phyloP scores from a whole-genome alignment of 2,329 filamentous ascomycete genomes.

The Penicillium capsulatum region DNA sequence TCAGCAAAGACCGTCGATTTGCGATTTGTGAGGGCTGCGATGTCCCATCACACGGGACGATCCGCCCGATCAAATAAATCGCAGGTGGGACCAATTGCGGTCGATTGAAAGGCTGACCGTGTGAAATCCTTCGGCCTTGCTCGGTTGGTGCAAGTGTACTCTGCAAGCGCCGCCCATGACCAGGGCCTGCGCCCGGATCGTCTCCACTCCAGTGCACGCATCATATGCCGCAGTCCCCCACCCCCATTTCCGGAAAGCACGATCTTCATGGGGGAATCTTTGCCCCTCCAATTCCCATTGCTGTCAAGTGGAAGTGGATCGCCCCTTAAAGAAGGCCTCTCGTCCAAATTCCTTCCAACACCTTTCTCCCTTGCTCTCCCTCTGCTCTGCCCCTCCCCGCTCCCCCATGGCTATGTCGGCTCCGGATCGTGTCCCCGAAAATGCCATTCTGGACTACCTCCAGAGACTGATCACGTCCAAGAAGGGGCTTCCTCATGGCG shows the following conservation, averaged over 20 bases:
- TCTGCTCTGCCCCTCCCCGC: neutral
- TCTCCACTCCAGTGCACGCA: neutral
- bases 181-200: neutral
- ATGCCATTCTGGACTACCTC: constrained; percentile 38
- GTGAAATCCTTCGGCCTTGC: neutral
- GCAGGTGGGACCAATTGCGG: constrained; percentile 1
- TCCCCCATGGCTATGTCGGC: constrained; percentile 17
- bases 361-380: neutral
- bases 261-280: neutral
- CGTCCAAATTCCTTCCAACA: constrained; percentile 5
- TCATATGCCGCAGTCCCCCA: neutral
- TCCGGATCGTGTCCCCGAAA: constrained; percentile 23
- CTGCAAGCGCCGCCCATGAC: no score
- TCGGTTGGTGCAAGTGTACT: neutral
- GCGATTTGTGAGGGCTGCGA: neutral
- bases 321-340: constrained; percentile 7
- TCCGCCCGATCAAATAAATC: constrained; percentile 9
- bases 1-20: no score
- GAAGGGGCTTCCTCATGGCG: constrained; percentile 35
- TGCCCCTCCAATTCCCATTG: neutral
- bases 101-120: neutral
- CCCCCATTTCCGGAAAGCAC: no score
- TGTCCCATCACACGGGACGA: constrained; percentile 8
- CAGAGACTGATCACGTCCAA: constrained; percentile 32
- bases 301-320: constrained; percentile 9